Conservation (phyloP, 2,329 filamentous ascomycete genomes). For the Aspergillus sp. region DNA sequence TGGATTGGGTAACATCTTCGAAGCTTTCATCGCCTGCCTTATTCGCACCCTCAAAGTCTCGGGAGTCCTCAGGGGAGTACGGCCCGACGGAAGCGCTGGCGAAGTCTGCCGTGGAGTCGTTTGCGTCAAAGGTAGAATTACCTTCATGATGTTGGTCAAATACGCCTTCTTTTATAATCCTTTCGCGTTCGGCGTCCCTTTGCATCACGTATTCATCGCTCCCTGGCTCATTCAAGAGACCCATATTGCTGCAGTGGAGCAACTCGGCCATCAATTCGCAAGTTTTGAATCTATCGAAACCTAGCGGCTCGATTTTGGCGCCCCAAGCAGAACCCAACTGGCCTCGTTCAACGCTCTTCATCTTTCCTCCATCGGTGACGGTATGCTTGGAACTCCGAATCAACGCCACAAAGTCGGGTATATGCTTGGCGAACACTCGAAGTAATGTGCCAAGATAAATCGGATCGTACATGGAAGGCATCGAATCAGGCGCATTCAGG, state of each 20-base stretch:
- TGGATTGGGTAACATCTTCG: constrained; percentile 74
- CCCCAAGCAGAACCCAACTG: constrained; percentile 86
- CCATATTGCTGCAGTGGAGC: constrained; percentile 98
- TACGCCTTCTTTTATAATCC: constrained; percentile 73
- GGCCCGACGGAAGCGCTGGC: constrained; percentile 43
- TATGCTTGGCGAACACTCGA: constrained; percentile 82
- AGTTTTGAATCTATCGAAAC: constrained; percentile 97
- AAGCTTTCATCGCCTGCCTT: constrained; percentile 80
- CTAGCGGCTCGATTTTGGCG: constrained; percentile 84
- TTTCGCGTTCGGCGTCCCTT: constrained; percentile 78
- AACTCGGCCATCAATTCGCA: constrained; percentile 98
- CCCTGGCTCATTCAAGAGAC: constrained; percentile 84
- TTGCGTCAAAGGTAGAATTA: constrained; percentile 57
- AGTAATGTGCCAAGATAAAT: constrained; percentile 93
- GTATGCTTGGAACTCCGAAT: constrained; percentile 72
- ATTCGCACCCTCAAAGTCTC: constrained; percentile 74
- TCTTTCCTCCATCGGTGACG: constrained; percentile 56
- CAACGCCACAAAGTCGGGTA: constrained; percentile 90
- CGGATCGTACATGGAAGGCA: constrained; percentile 82
- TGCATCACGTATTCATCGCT: constrained; percentile 81
- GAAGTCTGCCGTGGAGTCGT: constrained; percentile 48
- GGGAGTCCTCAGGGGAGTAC: constrained; percentile 63
- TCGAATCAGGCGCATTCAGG: constrained; percentile 72
- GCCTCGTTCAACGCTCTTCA: constrained; percentile 66
- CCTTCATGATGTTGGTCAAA: constrained; percentile 52